A percentile compares a stretch with the other conserved stretches of the same genome.
Conservation (phyloP, 768 basidiomycete species). For the Mycena maculata region DNA sequence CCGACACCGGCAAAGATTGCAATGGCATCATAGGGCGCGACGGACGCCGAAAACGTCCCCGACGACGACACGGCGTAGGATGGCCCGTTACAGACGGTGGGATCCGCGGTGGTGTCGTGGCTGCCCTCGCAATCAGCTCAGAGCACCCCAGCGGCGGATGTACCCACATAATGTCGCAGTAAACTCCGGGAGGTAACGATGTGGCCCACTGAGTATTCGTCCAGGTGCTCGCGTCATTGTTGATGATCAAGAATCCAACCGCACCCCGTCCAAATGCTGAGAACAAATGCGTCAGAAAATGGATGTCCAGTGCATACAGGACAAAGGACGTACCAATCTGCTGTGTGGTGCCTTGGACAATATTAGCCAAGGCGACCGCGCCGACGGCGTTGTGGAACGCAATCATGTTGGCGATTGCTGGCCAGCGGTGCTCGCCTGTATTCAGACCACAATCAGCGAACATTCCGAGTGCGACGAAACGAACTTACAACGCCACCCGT, state of each 20-base stretch:
- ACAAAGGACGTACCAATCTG: slow-evolving; percentile 30
- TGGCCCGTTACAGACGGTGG: slow-evolving; percentile 24
- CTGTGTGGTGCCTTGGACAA: slow-evolving; percentile 29
- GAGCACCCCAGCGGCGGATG: background rate
- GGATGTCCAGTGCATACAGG: background rate
- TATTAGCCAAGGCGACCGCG: slow-evolving; percentile 24
- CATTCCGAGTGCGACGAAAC: background rate
- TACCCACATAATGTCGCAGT: slow-evolving; percentile 35
- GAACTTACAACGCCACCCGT: slow-evolving; percentile 37
- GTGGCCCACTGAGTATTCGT: slow-evolving; percentile 14
- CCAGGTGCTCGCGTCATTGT: slow-evolving; percentile 26
- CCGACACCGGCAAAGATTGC: slow-evolving; percentile 26
- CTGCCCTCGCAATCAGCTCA: background rate
- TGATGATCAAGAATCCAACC: slow-evolving; percentile 29
- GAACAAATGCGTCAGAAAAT: background rate
- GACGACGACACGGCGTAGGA: slow-evolving; percentile 20
- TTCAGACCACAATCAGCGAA: background rate
- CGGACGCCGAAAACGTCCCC: slow-evolving; percentile 35
- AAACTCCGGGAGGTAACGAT: slow-evolving; percentile 28
- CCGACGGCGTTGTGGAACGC: slow-evolving; percentile 37
- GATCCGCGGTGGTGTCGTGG: slow-evolving; percentile 17
- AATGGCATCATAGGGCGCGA: slow-evolving; percentile 33
- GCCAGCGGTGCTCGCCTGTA: slow-evolving; percentile 31
- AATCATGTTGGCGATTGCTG: slow-evolving; percentile 32
- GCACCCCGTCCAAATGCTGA: slow-evolving; percentile 28